A percentile compares a stretch with the other conserved stretches of the same genome.
These are phyloP conservation scores for Clathrus columnatus DNA, from an alignment of 768 basidiomycete genomes.

Conservation along the genomic window DNA sequence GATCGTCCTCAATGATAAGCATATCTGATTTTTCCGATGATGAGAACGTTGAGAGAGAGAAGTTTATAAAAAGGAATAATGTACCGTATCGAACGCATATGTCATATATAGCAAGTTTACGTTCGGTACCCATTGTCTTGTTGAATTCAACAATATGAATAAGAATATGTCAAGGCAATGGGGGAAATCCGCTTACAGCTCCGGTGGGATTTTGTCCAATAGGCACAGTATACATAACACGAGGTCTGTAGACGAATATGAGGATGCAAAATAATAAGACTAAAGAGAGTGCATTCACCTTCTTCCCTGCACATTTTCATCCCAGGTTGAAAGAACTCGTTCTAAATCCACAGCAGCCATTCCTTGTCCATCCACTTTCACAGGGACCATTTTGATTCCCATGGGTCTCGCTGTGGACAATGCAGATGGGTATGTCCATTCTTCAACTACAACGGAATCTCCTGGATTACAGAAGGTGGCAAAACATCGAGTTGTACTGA, in stretches of 20 bases:
- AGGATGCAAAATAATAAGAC: slow-evolving; percentile 14
- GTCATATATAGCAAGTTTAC: slow-evolving; percentile 77
- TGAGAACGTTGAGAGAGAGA: background rate
- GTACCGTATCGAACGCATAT: slow-evolving; percentile 73
- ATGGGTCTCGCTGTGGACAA: slow-evolving; percentile 26
- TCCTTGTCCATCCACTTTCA: slow-evolving; percentile 65
- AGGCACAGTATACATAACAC: slow-evolving; percentile 66
- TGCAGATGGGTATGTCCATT: slow-evolving; percentile 72
- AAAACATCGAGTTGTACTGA: slow-evolving; percentile 48
- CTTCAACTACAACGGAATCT: slow-evolving; percentile 47
- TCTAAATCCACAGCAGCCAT: slow-evolving; percentile 57
- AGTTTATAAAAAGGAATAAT: slow-evolving; percentile 6
- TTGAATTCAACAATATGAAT: background rate
- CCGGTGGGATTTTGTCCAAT: slow-evolving; percentile 85
- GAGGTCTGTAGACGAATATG: slow-evolving; percentile 38
- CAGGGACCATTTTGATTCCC: slow-evolving; percentile 39
- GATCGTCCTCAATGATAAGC: slow-evolving; percentile 79
- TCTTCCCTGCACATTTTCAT: slow-evolving; percentile 40
- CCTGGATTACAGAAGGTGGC: slow-evolving; percentile 59
- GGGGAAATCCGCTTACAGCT: slow-evolving; percentile 33
- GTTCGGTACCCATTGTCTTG: slow-evolving; percentile 50
- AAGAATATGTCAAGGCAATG: background rate
- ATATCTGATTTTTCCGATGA: slow-evolving; percentile 35
- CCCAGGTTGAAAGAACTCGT: slow-evolving; percentile 55
- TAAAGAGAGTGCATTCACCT: too few species aligned